Evolutionary conservation across 148 eudicot species (phyloP), one percentile per base, ranked within the genome.

Genomic region (Mesembryanthemum crystallinum): DNA sequence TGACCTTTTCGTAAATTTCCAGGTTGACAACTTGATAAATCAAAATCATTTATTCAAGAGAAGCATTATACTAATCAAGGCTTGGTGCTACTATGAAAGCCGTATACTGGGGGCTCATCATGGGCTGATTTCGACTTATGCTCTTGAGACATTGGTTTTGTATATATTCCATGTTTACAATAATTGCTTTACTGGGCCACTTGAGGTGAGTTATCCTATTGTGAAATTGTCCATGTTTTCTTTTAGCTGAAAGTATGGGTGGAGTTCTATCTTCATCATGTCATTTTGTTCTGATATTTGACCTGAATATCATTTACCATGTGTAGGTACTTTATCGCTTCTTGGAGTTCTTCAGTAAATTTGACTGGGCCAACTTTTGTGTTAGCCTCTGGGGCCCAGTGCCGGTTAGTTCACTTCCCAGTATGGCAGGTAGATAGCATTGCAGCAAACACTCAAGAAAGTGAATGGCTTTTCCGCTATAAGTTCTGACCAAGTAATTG

Each of bases 81-180:
- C 90, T 17, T 87, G 90, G 90, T 87, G 90, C 69, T 87, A 85
- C 68, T 87, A 87, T 59, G 90, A 87, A 81, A 87, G 90, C 73
- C 88, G 90, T 69, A 74, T 87, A 74, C 73, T 87, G 49, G 90
- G 90, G 76, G 90, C 90, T 74, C 85, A 85, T 80, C 90, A 87
- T 52, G 88, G 86, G 72, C 88, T 87, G 63, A 87, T 87, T 27
- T 87, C 90, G 54, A 87, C 90, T 67, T 87, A 87, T 72, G 90
- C 90, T 70, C 76, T 87, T 33, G 90, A 87, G 77, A 87, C 88
- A 60, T 83, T 87, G 78, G 88, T 87, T 80, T 79, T 87, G 73
- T 87, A 87, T 77, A 83, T 85, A 29, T 87, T 87, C 76, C 85
- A 85, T 75, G 84, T 87, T 73, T 85, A 79, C 81, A 83, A 87